Percentiles rank a stretch among this genome's conserved stretches.
These are phyloP conservation scores for Angomonas ambiguus DNA, from an alignment of 208 protist species.

Conservation along the genomic window DNA sequence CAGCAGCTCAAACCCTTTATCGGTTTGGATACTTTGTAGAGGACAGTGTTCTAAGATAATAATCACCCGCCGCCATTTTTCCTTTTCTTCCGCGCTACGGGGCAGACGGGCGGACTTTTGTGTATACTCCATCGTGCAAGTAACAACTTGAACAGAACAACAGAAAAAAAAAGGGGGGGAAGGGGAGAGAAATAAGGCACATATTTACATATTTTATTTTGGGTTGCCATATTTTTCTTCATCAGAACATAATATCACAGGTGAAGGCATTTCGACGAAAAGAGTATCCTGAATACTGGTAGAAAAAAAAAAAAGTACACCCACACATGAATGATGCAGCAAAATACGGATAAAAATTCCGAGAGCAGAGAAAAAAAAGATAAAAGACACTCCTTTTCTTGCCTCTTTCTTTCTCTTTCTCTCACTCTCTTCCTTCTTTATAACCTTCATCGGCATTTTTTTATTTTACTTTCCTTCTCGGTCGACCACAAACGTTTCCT, in stretches of 20 bases:
- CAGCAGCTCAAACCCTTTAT: constrained; percentile 90
- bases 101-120: constrained; percentile 85
- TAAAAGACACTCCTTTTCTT: neutral
- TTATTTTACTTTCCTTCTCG: constrained; percentile 19
- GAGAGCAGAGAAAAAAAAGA: constrained; percentile 5
- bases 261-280: no score
- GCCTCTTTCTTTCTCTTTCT: neutral
- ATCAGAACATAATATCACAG: no score
- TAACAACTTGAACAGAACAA: neutral
- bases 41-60: constrained; percentile 94
- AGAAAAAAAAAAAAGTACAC: no score
- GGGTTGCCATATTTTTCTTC: no score
- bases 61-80: constrained; percentile 89
- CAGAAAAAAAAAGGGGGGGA: neutral
- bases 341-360: neutral
- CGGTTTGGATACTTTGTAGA: constrained; percentile 92
- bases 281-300: no score
- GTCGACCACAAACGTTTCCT: constrained; percentile 76
- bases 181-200: neutral
- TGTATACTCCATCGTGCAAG: constrained; percentile 59
- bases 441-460: neutral
- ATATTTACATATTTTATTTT: neutral
- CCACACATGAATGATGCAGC: no score
- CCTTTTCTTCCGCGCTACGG: constrained; percentile 82
- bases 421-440: constrained; percentile 7